phyloP scores from a whole-genome alignment of 345 rosid species.

The Dipteronia sinensis region DNA sequence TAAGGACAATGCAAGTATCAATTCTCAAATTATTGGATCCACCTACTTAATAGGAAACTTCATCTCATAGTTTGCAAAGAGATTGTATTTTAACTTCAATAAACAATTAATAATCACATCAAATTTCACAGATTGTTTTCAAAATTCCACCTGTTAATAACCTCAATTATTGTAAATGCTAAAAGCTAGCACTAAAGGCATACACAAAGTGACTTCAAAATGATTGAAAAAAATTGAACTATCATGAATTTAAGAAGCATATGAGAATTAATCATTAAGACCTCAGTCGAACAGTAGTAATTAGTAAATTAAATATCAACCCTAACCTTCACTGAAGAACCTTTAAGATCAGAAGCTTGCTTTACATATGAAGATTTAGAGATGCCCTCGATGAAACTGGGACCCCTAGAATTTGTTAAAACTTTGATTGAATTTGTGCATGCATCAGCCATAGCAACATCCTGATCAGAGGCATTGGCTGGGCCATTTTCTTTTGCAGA shows the following conservation, averaged over 20 bases:
- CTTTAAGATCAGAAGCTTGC: conserved; percentile 87
- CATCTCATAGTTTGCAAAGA: not conserved
- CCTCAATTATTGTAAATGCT: not conserved
- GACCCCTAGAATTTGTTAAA: conserved; percentile 64
- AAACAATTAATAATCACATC: not conserved
- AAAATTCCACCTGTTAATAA: conserved; percentile 14
- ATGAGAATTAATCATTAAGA: not conserved
- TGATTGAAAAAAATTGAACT: not conserved
- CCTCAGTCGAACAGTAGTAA: conserved; percentile 2
- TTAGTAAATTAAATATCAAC: conserved; percentile 1
- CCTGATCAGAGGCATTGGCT: conserved; percentile 67
- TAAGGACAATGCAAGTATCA: not conserved
- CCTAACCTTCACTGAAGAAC: conserved; percentile 89
- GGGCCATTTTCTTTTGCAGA: conserved; percentile 92
- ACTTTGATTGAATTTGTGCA: conserved; percentile 69
- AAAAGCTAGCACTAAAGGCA: not conserved
- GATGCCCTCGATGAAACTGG: conserved; percentile 85
- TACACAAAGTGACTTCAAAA: conserved; percentile 11
- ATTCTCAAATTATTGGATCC: not conserved
- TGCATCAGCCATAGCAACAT: conserved; percentile 94
- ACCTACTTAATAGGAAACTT: not conserved
- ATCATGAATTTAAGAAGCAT: not conserved
- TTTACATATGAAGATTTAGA: conserved; percentile 85
- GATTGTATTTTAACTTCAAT: not conserved
- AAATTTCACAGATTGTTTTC: not conserved